Conservation (phyloP, 352 stramenopile genomes). For the Globisporangium paroecandrum region DNA sequence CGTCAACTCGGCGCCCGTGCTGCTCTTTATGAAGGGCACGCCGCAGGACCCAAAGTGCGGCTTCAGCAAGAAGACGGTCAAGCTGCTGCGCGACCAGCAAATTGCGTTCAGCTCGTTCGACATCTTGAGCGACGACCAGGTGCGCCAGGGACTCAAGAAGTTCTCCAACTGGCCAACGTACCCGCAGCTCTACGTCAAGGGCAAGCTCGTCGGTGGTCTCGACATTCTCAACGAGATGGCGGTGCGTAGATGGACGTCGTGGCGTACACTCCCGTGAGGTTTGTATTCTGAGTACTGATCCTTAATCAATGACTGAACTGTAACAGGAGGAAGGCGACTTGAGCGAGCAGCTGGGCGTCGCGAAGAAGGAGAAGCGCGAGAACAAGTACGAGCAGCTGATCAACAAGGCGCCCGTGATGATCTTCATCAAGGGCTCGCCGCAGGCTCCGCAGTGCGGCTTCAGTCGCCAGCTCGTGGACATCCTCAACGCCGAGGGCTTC, state of each 20-base stretch:
- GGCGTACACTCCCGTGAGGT: background rate
- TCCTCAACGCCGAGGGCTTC: constrained; percentile 89
- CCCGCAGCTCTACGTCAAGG: constrained; percentile 95
- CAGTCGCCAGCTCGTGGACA: constrained; percentile 91
- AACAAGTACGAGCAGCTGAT: constrained; percentile 90
- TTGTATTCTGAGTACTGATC: background rate
- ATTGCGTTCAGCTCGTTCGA: constrained; percentile 95
- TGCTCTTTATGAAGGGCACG: constrained; percentile 96
- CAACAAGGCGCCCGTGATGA: constrained; percentile 90
- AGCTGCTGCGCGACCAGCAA: constrained; percentile 87
- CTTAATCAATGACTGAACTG: background rate
- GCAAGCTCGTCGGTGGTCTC: constrained; percentile 91
- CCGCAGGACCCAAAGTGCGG: constrained; percentile 89
- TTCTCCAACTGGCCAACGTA: constrained; percentile 98
- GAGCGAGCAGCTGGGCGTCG: constrained; percentile 86
- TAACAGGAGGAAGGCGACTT: constrained; percentile 80
- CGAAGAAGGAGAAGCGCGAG: constrained; percentile 81
- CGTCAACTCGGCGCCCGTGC: constrained; percentile 86
- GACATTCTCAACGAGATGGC: constrained; percentile 96
- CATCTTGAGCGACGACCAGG: constrained; percentile 91
- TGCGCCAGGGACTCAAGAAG: constrained; percentile 95
- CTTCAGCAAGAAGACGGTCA: constrained; percentile 93
- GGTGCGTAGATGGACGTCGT: constrained; percentile 16
- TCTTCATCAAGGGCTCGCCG: constrained; percentile 98
- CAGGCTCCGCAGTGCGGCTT: constrained; percentile 95